Base-by-base conservation (phyloP, 1,284 basidiomycete species). In the Microbotryum lychnidis-dioicae region DNA sequence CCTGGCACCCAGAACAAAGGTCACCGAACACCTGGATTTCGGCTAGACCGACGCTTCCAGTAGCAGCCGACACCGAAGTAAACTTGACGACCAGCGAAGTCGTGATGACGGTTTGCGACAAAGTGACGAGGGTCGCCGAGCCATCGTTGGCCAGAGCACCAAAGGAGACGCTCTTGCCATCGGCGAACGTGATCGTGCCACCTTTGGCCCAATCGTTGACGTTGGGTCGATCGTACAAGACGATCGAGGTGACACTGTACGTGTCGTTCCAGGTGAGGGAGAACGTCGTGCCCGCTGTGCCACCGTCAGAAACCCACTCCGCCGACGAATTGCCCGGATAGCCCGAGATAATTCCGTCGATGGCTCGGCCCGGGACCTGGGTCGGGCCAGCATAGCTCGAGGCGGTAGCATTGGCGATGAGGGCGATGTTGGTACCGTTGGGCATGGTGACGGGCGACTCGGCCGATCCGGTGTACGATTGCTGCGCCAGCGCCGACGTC, bases 101-200 rank as follows among this genome's bases (percentile, higher is more conserved):
- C 1, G 63, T 66, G 5, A 54, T 42, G 47, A 62, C 56, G 3
- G 55, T 46, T 5, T 54, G 57, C 16, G 50, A 29, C 25, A 68
- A 51, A 4, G 59, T 52, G 33, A 68, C 54, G 33, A 63, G 58
- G 18, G 60, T 64, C 4, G 64, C 62, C 1, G 64, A 62, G 21
- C 67, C 67, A 23, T 66, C 58, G 56, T 68, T 68, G 44, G 62
- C 58, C 29, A 68, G 64, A 48, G 57, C 62, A 14, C 68, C 68
- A 50, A 69, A 59, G 0, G 61, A 33, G 25, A 64, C 47, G 9
- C 60, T 51, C 31, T 58, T 51, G 14, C 62, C 60, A 44, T 66
- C 67, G 14, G 50, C 51, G 54, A 68, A 66, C n/a, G 61, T 60
- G 10, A 37, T 37, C 37, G 52, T 56, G 10, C 51, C 59, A 5